Percentiles rank a stretch among this genome's conserved stretches.
Evolutionary conservation across 1,139 yeast genomes (phyloP).

Genomic region (Geotrichum aggregatum): DNA sequence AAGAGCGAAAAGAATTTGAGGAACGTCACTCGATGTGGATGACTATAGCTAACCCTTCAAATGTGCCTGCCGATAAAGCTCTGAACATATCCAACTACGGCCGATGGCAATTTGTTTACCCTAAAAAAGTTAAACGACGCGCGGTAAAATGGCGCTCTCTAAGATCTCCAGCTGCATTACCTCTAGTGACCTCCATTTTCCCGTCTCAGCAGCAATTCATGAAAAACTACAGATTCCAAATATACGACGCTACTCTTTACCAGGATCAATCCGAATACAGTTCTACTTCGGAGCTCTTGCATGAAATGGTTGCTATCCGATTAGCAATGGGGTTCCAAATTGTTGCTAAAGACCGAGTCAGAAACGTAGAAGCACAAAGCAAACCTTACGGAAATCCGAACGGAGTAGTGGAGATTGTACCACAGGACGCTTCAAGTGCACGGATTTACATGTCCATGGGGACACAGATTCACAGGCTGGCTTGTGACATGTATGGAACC

Average conservation of each 20-base stretch:
- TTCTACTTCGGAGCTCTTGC: slow-evolving; percentile 60
- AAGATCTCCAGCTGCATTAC: slow-evolving; percentile 89
- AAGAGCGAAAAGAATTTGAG: slow-evolving; percentile 1
- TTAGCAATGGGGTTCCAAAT: slow-evolving; percentile 86
- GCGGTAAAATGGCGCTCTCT: slow-evolving; percentile 88
- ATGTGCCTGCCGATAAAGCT: slow-evolving; percentile 26
- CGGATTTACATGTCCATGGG: slow-evolving; percentile 71
- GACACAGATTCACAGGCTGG: slow-evolving; percentile 79
- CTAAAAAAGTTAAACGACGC: slow-evolving; percentile 59
- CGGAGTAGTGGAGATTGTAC: slow-evolving; percentile 40
- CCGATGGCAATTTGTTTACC: slow-evolving; percentile 88
- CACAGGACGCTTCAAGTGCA: slow-evolving; percentile 50
- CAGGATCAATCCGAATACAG: slow-evolving; percentile 51
- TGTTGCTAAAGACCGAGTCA: slow-evolving; percentile 66
- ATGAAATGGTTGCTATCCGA: slow-evolving; percentile 83
- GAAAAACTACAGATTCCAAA: slow-evolving; percentile 46
- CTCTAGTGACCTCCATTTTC: slow-evolving; percentile 70
- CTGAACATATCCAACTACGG: slow-evolving; percentile 43
- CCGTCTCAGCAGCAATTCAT: slow-evolving; percentile 63
- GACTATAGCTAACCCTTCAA: slow-evolving; percentile 34
- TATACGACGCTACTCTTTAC: slow-evolving; percentile 60
- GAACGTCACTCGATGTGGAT: slow-evolving; percentile 30
- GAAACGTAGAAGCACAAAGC: slow-evolving; percentile 55
- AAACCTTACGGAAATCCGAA: slow-evolving; percentile 54
- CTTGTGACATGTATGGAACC: slow-evolving; percentile 56